Conservation (phyloP, 2,329 filamentous ascomycete species). For the Colletotrichum aenigma region DNA sequence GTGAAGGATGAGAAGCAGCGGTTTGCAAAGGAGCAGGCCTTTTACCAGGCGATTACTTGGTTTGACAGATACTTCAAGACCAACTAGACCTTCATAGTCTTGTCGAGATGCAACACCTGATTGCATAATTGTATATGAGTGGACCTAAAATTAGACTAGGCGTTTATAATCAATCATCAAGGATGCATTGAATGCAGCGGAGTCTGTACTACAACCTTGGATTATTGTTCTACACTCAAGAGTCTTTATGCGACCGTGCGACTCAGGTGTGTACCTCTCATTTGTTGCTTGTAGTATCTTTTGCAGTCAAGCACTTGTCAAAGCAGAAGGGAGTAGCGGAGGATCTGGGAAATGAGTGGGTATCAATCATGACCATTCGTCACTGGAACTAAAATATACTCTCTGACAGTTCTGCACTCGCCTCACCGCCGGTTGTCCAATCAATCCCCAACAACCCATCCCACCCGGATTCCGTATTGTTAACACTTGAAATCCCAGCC, state of each 20-base stretch:
- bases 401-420: not conserved
- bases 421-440: not conserved
- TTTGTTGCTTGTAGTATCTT: not conserved
- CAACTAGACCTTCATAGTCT: not conserved
- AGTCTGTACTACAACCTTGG: not conserved
- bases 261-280: not conserved
- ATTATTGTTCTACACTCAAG: not conserved
- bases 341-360: not conserved
- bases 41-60: not conserved
- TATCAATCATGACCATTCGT: not conserved
- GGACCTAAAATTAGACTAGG: not conserved
- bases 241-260: not conserved
- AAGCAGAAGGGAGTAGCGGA: not conserved
- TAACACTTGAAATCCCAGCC: not conserved
- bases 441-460: not conserved
- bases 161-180: not conserved
- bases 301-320: not conserved
- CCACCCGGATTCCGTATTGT: not conserved
- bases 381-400: not conserved
- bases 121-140: not conserved
- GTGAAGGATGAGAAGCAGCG: not conserved
- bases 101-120: not conserved
- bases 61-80: constrained; percentile 9
- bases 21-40: constrained; percentile 26
- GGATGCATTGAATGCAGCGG: not conserved